Evolutionary conservation across 192 early-diverging fungal genomes (phyloP).

Genomic region (Coemansia sp.): DNA sequence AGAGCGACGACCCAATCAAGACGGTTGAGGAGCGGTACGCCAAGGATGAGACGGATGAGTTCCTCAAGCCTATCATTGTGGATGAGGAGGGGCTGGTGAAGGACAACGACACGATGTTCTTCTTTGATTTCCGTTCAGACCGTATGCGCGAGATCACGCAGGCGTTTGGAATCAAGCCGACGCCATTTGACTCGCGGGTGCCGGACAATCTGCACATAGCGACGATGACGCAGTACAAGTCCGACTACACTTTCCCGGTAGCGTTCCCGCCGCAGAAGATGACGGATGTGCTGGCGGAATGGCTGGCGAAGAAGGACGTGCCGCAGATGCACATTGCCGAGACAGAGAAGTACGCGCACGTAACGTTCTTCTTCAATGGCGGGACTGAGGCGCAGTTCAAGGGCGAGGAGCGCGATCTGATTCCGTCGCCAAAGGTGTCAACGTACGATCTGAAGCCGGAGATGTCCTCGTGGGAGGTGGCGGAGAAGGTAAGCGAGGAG

Average conservation of each 20-base stretch:
- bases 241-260: conserved; percentile 91
- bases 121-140: conserved; percentile 99
- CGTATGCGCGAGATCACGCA: conserved; percentile 94
- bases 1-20: conserved; percentile 58
- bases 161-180: conserved; percentile 81
- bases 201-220: conserved; percentile 83
- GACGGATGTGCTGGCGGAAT: conserved; percentile 97
- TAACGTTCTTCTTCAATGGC: conserved; percentile 99
- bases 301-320: conserved; percentile 85
- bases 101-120: conserved; percentile 90
- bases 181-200: conserved; percentile 77
- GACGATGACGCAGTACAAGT: conserved; percentile 98
- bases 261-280: conserved; percentile 97
- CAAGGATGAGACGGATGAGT: conserved; percentile 96
- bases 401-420: conserved; percentile 85
- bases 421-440: conserved; percentile 91
- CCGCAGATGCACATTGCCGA: conserved; percentile 97
- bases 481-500: conserved; percentile 84
- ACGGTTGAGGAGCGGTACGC: conserved; percentile 85
- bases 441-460: conserved; percentile 97
- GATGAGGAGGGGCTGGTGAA: conserved; percentile 73
- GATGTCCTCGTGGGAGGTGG: conserved; percentile 91
- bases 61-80: conserved; percentile 97
- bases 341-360: conserved; percentile 99
- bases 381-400: conserved; percentile 90